Percentiles rank a stretch among this genome's conserved stretches.
phyloP scores from a whole-genome alignment of 1,284 basidiomycete species.

The Apiotrichum sp. region DNA sequence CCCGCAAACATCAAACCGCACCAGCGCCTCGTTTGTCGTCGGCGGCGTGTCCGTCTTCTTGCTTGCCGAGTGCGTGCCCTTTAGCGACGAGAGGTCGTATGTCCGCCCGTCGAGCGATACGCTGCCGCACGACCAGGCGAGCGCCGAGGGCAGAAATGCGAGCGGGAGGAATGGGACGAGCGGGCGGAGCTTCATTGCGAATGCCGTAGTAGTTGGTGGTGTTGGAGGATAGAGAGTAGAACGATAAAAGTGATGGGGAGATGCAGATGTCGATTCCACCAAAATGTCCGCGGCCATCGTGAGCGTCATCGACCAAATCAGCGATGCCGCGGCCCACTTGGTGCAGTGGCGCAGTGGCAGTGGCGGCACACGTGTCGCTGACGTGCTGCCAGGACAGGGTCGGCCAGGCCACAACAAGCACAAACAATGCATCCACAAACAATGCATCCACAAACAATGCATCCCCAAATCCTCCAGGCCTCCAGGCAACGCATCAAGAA shows the following conservation, averaged over 20 bases:
- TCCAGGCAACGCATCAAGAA: neutral
- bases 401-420: too few species aligned
- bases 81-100: conserved; percentile 35
- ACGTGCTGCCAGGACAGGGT: too few species aligned
- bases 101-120: neutral
- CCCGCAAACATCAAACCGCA: conserved; percentile 35
- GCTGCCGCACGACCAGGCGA: conserved; percentile 5
- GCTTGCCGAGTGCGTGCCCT: conserved; percentile 19
- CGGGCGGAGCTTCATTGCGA: neutral
- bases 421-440: too few species aligned
- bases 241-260: neutral
- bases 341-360: too few species aligned
- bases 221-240: neutral
- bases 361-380: too few species aligned
- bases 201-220: neutral
- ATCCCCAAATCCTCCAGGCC: too few species aligned
- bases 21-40: conserved; percentile 35
- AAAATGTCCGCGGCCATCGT: too few species aligned
- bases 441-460: too few species aligned
- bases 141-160: neutral
- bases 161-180: neutral
- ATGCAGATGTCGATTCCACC: too few species aligned
- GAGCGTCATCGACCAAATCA: too few species aligned
- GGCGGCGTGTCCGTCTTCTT: conserved; percentile 40
- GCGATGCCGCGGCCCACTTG: too few species aligned